These are phyloP conservation scores for Hypoxylon sp. DNA, from an alignment of 2,329 filamentous ascomycete species.

Conservation along the genomic window DNA sequence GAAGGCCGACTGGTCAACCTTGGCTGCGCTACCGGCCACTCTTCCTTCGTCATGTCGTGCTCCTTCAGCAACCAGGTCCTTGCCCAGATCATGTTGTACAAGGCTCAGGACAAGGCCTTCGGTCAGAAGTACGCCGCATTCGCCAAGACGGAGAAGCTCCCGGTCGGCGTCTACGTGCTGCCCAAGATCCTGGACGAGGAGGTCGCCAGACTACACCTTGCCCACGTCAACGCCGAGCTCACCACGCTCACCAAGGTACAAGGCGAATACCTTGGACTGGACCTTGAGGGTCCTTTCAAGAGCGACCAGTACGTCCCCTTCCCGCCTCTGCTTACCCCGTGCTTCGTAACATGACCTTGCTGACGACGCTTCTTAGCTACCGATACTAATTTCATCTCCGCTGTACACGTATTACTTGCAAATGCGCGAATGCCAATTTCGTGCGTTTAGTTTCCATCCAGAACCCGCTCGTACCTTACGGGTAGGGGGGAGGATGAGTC, in stretches of 20 bases:
- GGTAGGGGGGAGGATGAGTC: slow-evolving; percentile 15
- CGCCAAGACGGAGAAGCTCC: slow-evolving; percentile 88
- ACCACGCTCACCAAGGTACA: slow-evolving; percentile 84
- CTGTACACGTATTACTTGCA: slow-evolving; percentile 37
- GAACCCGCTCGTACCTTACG: slow-evolving; percentile 13
- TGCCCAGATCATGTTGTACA: slow-evolving; percentile 98
- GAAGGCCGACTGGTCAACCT: slow-evolving; percentile 99
- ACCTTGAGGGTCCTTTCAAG: slow-evolving; percentile 93
- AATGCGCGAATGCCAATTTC: slow-evolving; percentile 29
- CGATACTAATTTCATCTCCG: slow-evolving; percentile 65
- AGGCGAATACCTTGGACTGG: slow-evolving; percentile 92
- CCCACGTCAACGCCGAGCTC: slow-evolving; percentile 94
- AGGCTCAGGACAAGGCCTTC: slow-evolving; percentile 86
- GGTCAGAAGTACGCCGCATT: slow-evolving; percentile 96
- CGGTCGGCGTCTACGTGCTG: slow-evolving; percentile 91
- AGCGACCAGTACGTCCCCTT: slow-evolving; percentile 75
- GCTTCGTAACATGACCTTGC: slow-evolving; percentile 22
- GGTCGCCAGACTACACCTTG: slow-evolving; percentile 92
- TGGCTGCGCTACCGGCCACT: slow-evolving; percentile 98
- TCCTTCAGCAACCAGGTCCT: slow-evolving; percentile 99
- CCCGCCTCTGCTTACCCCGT: background rate
- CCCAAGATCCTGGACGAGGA: slow-evolving; percentile 99
- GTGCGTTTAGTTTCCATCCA: slow-evolving; percentile 10
- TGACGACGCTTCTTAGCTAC: slow-evolving; percentile 56
- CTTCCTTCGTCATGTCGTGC: slow-evolving; percentile 99